phyloP scores from a whole-genome alignment of 1,139 yeast genomes.

The Yamadazyma spencermartinsiae region DNA sequence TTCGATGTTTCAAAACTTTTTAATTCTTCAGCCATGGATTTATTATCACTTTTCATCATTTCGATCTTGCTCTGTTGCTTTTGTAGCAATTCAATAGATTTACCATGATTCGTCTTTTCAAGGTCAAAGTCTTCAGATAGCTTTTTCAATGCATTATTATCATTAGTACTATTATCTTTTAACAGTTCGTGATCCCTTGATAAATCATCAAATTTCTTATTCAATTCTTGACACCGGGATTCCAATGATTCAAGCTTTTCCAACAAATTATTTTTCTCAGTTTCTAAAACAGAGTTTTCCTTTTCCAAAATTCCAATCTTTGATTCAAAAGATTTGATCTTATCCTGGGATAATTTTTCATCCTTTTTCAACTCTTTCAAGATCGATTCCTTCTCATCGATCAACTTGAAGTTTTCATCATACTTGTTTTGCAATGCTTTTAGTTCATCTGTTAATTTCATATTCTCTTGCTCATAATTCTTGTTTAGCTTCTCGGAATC shows the following conservation, averaged over 20 bases:
- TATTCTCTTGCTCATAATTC: slow-evolving; percentile 50
- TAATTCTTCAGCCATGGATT: slow-evolving; percentile 20
- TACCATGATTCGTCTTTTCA: slow-evolving; percentile 22
- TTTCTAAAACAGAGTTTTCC: slow-evolving; percentile 17
- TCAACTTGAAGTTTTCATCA: slow-evolving; percentile 24
- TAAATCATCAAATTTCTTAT: slow-evolving; percentile 19
- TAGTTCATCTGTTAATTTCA: slow-evolving; percentile 47
- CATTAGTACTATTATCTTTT: slow-evolving; percentile 5
- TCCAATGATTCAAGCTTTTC: slow-evolving; percentile 16
- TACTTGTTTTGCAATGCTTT: slow-evolving; percentile 47
- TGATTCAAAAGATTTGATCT: slow-evolving; percentile 19
- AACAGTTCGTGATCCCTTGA: slow-evolving; percentile 18
- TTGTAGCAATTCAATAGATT: slow-evolving; percentile 17
- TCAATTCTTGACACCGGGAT: slow-evolving; percentile 29
- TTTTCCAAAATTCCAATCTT: slow-evolving; percentile 17
- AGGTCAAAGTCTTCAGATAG: slow-evolving; percentile 9
- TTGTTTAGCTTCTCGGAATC: slow-evolving; percentile 44
- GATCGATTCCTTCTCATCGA: slow-evolving; percentile 28
- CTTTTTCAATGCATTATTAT: slow-evolving; percentile 5
- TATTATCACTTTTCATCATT: slow-evolving; percentile 9
- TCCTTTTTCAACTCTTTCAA: slow-evolving; percentile 26
- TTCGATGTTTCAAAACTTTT: slow-evolving; percentile 10
- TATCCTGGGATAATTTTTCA: slow-evolving; percentile 23
- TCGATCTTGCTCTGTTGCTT: slow-evolving; percentile 13
- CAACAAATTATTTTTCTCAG: slow-evolving; percentile 19